phyloP scores from a whole-genome alignment of 306 rosid genomes.

The Cyclanthera cordifolia region DNA sequence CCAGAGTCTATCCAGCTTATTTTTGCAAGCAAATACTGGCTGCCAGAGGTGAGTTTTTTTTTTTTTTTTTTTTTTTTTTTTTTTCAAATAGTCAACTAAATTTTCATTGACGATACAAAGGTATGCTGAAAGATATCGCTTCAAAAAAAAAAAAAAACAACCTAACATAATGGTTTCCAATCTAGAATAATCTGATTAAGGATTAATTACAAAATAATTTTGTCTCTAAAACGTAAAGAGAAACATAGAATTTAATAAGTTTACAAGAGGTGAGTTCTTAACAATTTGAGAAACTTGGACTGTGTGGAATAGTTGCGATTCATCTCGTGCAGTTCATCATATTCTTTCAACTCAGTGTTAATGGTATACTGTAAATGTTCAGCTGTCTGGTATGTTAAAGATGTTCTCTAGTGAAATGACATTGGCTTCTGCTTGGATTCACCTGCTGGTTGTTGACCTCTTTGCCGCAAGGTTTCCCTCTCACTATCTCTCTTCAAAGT shows the following conservation, averaged over 20 bases:
- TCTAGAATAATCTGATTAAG: no score
- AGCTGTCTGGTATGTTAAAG: conserved; percentile 67
- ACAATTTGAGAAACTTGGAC: not conserved
- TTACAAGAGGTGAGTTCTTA: no score
- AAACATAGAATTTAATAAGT: no score
- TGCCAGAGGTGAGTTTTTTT: conserved; percentile 55
- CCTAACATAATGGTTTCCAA: no score
- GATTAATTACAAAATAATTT: no score
- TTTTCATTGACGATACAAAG: no score
- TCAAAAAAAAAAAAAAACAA: no score
- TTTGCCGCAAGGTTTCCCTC: conserved; percentile 79
- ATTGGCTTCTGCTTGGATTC: conserved; percentile 96
- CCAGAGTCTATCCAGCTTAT: conserved; percentile 58
- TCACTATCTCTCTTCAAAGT: no score
- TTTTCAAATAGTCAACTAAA: no score
- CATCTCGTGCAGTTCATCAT: not conserved
- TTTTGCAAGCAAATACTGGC: conserved; percentile 74
- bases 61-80: no score
- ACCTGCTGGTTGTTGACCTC: conserved; percentile 75
- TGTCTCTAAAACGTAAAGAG: no score
- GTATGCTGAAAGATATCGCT: no score
- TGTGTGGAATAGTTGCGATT: not conserved
- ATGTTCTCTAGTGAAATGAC: conserved; percentile 89
- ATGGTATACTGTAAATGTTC: conserved; percentile 15
- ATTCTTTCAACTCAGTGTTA: not conserved